phyloP scores from a whole-genome alignment of 2,329 filamentous ascomycete species.

The Hypoxylon sp. region DNA sequence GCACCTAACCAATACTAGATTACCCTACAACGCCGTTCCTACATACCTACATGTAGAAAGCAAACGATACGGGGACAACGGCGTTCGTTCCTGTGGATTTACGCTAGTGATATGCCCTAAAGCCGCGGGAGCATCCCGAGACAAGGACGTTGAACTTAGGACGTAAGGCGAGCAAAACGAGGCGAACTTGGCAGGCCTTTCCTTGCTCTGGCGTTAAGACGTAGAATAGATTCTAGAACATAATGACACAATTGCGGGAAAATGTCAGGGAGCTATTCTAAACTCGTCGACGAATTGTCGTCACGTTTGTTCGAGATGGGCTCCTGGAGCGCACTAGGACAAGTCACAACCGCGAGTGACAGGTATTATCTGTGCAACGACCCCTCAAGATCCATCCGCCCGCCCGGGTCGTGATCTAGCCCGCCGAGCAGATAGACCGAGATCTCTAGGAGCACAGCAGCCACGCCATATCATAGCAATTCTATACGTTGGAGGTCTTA shows the following conservation, averaged over 20 bases:
- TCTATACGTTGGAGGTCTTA: conserved; percentile 12
- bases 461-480: conserved; percentile 19
- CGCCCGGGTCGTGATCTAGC: conserved; percentile 24
- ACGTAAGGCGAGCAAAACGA: conserved; percentile 22
- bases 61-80: conserved; percentile 10
- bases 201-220: conserved; percentile 17
- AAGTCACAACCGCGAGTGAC: conserved; percentile 22
- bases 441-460: conserved; percentile 33
- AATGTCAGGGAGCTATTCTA: conserved; percentile 4
- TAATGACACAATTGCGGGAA: conserved; percentile 1
- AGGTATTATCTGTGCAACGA: conserved; percentile 18
- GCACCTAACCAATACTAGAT: conserved; percentile 7
- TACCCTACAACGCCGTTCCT: background rate
- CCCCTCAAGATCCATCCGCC: conserved; percentile 31
- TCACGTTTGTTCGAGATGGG: conserved; percentile 19
- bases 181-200: conserved; percentile 26
- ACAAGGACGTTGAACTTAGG: conserved; percentile 18
- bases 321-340: conserved; percentile 15
- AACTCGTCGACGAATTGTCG: background rate
- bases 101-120: conserved; percentile 13
- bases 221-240: background rate
- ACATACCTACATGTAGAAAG: conserved; percentile 10
- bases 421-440: conserved; percentile 21
- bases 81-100: conserved; percentile 5
- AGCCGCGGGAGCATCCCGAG: conserved; percentile 28